These are phyloP conservation scores for Irpex sp. DNA, from an alignment of 1,284 basidiomycete genomes.

Conservation along the genomic window DNA sequence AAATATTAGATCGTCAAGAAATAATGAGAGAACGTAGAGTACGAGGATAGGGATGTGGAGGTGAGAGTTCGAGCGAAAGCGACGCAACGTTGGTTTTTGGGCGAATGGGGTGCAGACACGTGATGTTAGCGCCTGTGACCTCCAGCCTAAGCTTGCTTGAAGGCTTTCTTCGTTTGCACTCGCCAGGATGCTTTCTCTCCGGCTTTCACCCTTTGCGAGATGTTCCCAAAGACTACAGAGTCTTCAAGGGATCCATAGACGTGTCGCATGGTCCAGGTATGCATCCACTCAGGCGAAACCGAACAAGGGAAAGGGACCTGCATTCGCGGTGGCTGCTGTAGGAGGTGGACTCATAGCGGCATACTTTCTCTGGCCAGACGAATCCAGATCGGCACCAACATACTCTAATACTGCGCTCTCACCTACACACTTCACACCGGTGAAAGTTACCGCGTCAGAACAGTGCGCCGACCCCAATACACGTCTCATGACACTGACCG, in stretches of 20 bases:
- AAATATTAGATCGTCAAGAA: constrained; percentile 11
- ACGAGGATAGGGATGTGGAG: constrained; percentile 14
- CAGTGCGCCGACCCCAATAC: constrained; percentile 35
- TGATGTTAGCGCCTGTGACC: not conserved
- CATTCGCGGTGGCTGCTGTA: constrained; percentile 13
- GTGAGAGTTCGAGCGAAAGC: not conserved
- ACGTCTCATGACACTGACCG: constrained; percentile 49
- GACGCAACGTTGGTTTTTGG: not conserved
- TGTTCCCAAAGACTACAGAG: not conserved
- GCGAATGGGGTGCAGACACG: not conserved
- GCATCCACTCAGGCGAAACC: not conserved
- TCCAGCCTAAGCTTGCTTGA: too few relatives aligned
- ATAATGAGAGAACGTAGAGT: constrained; percentile 4
- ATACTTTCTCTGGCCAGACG: constrained; percentile 47
- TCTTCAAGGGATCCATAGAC: not conserved
- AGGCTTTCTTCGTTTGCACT: too few relatives aligned
- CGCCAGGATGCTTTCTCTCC: not conserved
- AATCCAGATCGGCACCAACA: constrained; percentile 34
- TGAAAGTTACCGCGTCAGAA: constrained; percentile 50
- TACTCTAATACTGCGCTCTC: constrained; percentile 36
- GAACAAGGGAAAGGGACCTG: constrained; percentile 1
- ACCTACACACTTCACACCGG: constrained; percentile 57
- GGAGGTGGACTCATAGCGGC: constrained; percentile 34
- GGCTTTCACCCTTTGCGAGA: not conserved
- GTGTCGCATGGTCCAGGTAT: not conserved